These are phyloP conservation scores for Tuber umbilicatum DNA, from an alignment of 495 filamentous ascomycete species.

Conservation along the genomic window DNA sequence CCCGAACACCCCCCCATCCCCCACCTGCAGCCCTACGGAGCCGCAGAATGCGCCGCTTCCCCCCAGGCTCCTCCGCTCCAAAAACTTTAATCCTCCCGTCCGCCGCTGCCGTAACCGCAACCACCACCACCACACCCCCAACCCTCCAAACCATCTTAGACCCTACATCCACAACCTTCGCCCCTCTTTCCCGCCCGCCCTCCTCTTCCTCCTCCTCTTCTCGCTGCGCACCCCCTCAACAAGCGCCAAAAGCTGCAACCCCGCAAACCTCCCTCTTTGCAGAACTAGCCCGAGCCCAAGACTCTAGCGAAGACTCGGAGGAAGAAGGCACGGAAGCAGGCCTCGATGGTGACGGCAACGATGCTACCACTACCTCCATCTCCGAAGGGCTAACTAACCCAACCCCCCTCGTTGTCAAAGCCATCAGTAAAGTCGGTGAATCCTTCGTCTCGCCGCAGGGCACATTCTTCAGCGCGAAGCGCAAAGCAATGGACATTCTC, in stretches of 20 bases:
- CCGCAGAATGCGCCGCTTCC: conserved; percentile 45
- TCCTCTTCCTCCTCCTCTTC: conserved; percentile 15
- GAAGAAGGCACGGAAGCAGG: conserved; percentile 3
- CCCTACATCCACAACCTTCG: conserved; percentile 13
- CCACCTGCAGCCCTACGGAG: conserved; percentile 24
- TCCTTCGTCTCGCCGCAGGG: conserved; percentile 11
- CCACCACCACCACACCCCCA: conserved; percentile 20
- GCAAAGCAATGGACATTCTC: conserved; percentile 30
- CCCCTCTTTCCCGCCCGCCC: conserved; percentile 13
- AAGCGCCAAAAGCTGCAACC: not conserved
- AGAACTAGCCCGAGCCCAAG: conserved; percentile 34
- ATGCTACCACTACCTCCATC: conserved; percentile 14
- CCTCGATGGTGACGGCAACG: conserved; percentile 8
- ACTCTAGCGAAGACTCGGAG: conserved; percentile 12
- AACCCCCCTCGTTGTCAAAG: conserved; percentile 31
- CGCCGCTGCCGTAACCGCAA: conserved; percentile 11
- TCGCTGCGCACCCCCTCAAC: not conserved
- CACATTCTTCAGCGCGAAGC: conserved; percentile 22
- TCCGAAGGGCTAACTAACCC: conserved; percentile 28
- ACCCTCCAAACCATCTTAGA: conserved; percentile 37
- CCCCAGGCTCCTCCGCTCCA: conserved; percentile 42
- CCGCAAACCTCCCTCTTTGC: conserved; percentile 30
- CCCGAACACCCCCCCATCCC: conserved; percentile 10
- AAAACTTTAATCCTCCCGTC: conserved; percentile 44
- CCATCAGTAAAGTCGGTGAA: conserved; percentile 11